Evolutionary conservation across 1,139 yeast genomes (phyloP), one percentile per base, ranked within the genome.

Genomic region (Taphrina sp.): DNA sequence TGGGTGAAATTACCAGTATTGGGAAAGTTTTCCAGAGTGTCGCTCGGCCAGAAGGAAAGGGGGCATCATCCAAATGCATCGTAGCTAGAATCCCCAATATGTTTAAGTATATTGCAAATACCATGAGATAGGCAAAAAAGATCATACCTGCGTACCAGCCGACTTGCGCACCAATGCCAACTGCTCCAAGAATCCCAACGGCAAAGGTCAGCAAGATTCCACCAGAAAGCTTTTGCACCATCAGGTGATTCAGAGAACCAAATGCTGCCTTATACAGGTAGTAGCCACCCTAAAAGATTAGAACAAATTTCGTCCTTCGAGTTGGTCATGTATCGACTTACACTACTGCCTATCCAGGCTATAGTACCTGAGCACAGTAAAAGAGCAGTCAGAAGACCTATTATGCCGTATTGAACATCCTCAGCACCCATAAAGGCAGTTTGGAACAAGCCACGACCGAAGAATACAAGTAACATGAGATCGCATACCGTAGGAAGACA

Each of bases 401-500:
- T 26, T 14, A 38, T 43, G 22, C 47, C 26, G 19, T 43, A 43
- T 12, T 19, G 29, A 23, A 43, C 28, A 8, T 43, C 47, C 5
- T 43, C 47, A n/a, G 34, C 47, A 2, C 26, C 12, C 47, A 43
- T 43, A 38, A 31, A 43, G 20, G 37, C 47, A 5, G 47, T 31
- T 20, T 43, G 47, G 31, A 43, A 43, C 23, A 43, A 36, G 10
- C 47, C 47, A 4, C 47, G 47, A 31, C 47, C 47, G 12, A 43
- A 38, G 17, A 43, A 43, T 12, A 43, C 47, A 7, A 43, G 38
- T 22, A 43, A 20, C 47, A 43, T 43, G 26, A 43, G 38, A 20
- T 43, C 47, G 12, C 47, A 43, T n/a, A 43, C 47, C 2, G 47
- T 38, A 5, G 47, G 47, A 19, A 43, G 38, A 31, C 47, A 43